Evolutionary conservation across 23 red algal species (phyloP), one percentile per base, ranked within the genome.

Genomic region (Gracilaria domingensis): DNA sequence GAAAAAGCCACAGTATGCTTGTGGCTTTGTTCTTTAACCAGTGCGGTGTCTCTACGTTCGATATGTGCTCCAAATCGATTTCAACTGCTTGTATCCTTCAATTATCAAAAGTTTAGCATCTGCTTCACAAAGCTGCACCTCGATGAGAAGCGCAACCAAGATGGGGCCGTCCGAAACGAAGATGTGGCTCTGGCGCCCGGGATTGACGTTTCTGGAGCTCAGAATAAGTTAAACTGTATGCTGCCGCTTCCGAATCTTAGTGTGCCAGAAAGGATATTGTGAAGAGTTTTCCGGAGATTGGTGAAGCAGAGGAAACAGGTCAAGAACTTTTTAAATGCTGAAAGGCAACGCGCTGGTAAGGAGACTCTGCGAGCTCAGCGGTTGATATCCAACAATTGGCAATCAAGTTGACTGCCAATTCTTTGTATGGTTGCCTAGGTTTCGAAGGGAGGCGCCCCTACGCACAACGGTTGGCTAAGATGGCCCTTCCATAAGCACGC

Each of bases 51-150:
- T 99, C 0, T 99, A 99, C 84, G 93, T 91, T 36, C 83, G 79
- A 17, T 95, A 91, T 79, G 81, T 95, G 2, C 91, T 99, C 35
- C 97, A 99, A 55, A 82, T 99, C 6, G 97, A 99, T 86, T 99
- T 99, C 79, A 99, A 95, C 91, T 96, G 91, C 7, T 48, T 99
- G 47, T 99, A 99, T 71, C 97, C 97, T 8, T 99, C 97, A 49
- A 99, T 99, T 54, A 99, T 99, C 73, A 96, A 42, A 94, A 99
- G 86, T 99, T 95, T 86, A 99, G 96, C 49, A 95, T 99, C 42
- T 95, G 94, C 71, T 99, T 99, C 66, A 99, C 97, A 33, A 99
- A 94, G 37, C 56, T 96, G 18, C 40, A 83, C 21, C 83, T 94
- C 34, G 87, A 48, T 32, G 39, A 71, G 4, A 21, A 0, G 11